Base-by-base conservation (phyloP, 257 asterid species). In the Thymus mandschuricus region DNA sequence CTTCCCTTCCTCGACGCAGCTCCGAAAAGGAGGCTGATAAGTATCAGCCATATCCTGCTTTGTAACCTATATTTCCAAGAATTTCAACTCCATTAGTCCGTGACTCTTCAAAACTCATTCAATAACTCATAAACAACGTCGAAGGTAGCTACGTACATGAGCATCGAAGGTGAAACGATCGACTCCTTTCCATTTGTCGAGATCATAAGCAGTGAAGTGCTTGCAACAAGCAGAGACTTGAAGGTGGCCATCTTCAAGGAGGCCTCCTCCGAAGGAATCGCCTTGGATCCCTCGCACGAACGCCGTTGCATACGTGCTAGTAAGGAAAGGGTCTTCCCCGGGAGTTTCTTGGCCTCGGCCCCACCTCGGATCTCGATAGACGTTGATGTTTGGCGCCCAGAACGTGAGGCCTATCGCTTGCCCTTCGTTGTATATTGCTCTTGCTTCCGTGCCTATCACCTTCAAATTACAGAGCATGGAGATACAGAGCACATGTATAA, bases 281-380 rank as follows among this genome's bases (percentile, higher is more conserved):
- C 97, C 97, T 81, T 91, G 92, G 9, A 91, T 66, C 7, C 97
- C 97, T 74, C 97, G 77, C 1, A 91, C 97, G 6, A 86, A 91
- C 5, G 89, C 71, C 12, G 79, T 75, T 0, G 89, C 85, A 33
- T 88, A 88, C 29, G 75, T 82, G 28, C 90, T 81, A 2, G 89
- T 81, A 8, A 86, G 78, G 38, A 72, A 40, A 8, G 96, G 97
- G 70, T 87, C 93, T 66, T 90, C 97, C 0, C 97, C 96, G 1
- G 94, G 90, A 27, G 95, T 90, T 69, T 90, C 96, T 71, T 88
- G 97, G 0, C 96, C 97, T 72, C 96, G 80, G 0, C 97, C 97
- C 96, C 94, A 91, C 78, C 97, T 81, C 3, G 96, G 97, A 59
- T 91, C 97, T 79, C 97, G 64, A 63, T 72, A 91, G 38, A 91